phyloP scores from a whole-genome alignment of 2,329 filamentous ascomycete genomes.

The Aspergillus ibericus region DNA sequence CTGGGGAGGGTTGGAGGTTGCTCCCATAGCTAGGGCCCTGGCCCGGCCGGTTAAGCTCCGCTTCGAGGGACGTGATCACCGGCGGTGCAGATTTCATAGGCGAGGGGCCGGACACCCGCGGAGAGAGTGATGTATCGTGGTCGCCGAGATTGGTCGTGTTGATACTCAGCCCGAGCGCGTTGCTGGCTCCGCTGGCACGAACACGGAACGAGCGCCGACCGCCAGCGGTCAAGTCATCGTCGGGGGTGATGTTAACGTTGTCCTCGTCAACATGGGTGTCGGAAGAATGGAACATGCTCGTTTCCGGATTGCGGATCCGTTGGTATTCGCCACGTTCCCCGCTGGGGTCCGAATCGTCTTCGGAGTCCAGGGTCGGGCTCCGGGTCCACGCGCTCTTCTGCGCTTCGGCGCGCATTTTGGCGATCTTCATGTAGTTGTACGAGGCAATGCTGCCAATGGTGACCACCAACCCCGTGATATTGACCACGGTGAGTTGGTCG shows the following conservation, averaged over 20 bases:
- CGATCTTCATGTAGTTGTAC: constrained; percentile 95
- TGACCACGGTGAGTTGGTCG: constrained; percentile 82
- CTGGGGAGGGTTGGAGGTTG: constrained; percentile 21
- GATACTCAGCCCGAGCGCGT: constrained; percentile 28
- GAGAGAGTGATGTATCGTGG: constrained; percentile 23
- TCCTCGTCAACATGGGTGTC: constrained; percentile 23
- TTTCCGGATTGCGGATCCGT: constrained; percentile 26
- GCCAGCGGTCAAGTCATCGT: constrained; percentile 22
- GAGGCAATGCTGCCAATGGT: constrained; percentile 82
- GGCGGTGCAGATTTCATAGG: constrained; percentile 36
- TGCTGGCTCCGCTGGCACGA: constrained; percentile 33
- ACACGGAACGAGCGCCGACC: constrained; percentile 34
- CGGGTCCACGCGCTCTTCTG: constrained; percentile 41
- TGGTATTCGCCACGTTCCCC: constrained; percentile 28
- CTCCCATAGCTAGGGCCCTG: constrained; percentile 32
- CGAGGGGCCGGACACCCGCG: constrained; percentile 20
- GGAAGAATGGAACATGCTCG: constrained; percentile 20
- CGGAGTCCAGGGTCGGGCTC: constrained; percentile 28
- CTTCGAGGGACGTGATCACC: constrained; percentile 29
- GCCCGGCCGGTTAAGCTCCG: constrained; percentile 22
- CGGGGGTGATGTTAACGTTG: constrained; percentile 26
- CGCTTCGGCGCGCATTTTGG: constrained; percentile 80
- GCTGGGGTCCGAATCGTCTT: constrained; percentile 28
- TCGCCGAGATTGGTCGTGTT: constrained; percentile 34
- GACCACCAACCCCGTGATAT: constrained; percentile 80